Evolutionary conservation across 345 rosid genomes (phyloP), one percentile per base, ranked within the genome.

Genomic region (Eucalyptus rudis): DNA sequence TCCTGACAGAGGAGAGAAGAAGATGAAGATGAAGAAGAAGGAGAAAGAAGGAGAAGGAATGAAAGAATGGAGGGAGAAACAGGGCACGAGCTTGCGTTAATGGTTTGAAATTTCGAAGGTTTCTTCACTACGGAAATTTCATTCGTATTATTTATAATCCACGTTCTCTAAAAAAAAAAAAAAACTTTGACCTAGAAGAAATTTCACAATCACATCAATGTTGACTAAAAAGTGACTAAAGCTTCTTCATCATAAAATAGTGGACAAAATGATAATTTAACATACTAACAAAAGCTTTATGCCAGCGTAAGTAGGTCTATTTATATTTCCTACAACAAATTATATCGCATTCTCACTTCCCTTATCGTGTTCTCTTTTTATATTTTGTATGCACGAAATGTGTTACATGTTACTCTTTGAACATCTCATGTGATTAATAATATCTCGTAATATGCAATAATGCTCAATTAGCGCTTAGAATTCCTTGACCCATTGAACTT

Each of bases 51-150:
- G 52, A 50, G 54, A 13, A 59, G 13, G 66, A 27, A 25, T 58
- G 79, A 7, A 66, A 13, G 76, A n/a, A 64, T 13, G 80, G 43
- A 16, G 43, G 43, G 80, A 68, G 80, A 68, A 31, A 68, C 5
- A n/a, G 43, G 80, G 43, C 80, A 8, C 43, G 16, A 16, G 43
- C 17, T 31, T 16, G 80, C 80, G 12, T 68, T 33, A 68, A 17
- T 8, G 58, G 58, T 19, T 52, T 3, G 58, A 52, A 52, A 19
- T 0, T 52, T 52, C 10, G 4, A 52, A 52, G 71, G 33, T 62
- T 27, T 62, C n/a, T 62, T 62, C 7, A 0, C 3, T 27, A 29
- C 0, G 17, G 17, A 29, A 27, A 6, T 27, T 0, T 7, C 33
- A 62, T 62, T 62, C 17, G 71, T 4, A 2, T 29, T 52, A 52